Percentiles rank a stretch among this genome's conserved stretches.
phyloP scores from a whole-genome alignment of 2,329 filamentous ascomycete species.

The Trichothecium roseum region DNA sequence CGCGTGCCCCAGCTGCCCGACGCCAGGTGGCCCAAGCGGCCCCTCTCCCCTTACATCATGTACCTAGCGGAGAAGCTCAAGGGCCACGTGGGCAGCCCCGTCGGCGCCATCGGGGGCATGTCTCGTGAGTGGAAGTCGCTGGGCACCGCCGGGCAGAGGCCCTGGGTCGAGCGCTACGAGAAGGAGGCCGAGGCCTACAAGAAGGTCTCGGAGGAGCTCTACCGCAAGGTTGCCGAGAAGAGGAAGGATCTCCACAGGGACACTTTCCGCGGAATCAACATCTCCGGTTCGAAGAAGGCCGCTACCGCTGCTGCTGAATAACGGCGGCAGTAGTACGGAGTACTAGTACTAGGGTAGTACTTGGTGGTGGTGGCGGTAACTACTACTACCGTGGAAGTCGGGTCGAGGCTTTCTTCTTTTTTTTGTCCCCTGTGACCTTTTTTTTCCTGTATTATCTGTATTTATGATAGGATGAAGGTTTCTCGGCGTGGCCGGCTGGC shows the following conservation, averaged over 20 bases:
- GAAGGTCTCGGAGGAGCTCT: constrained; percentile 16
- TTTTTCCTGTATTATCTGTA: too few relatives aligned
- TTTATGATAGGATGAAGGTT: too few relatives aligned
- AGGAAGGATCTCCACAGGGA: constrained; percentile 9
- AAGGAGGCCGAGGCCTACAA: constrained; percentile 13
- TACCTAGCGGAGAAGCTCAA: constrained; percentile 27
- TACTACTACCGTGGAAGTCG: too few relatives aligned
- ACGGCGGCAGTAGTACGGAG: too few relatives aligned
- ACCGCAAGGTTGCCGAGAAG: constrained; percentile 18
- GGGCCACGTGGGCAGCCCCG: constrained; percentile 9
- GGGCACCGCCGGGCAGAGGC: constrained; percentile 27
- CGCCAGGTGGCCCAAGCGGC: constrained; percentile 33
- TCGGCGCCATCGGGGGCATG: constrained; percentile 12
- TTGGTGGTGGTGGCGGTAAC: too few relatives aligned
- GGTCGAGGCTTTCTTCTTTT: too few relatives aligned
- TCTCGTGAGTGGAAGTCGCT: constrained; percentile 32
- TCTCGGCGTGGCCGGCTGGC: too few relatives aligned
- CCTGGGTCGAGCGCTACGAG: constrained; percentile 18
- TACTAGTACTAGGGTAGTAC: too few relatives aligned
- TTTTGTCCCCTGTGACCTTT: too few relatives aligned
- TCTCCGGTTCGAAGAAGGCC: constrained; percentile 6
- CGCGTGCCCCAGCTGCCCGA: constrained; percentile 26
- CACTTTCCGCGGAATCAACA: too few relatives aligned
- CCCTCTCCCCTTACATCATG: constrained; percentile 18
- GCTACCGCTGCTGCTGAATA: too few relatives aligned